Percentiles rank a stretch among this genome's conserved stretches.
phyloP scores from a whole-genome alignment of 306 rosid species.

The Lathyrus oleraceus region DNA sequence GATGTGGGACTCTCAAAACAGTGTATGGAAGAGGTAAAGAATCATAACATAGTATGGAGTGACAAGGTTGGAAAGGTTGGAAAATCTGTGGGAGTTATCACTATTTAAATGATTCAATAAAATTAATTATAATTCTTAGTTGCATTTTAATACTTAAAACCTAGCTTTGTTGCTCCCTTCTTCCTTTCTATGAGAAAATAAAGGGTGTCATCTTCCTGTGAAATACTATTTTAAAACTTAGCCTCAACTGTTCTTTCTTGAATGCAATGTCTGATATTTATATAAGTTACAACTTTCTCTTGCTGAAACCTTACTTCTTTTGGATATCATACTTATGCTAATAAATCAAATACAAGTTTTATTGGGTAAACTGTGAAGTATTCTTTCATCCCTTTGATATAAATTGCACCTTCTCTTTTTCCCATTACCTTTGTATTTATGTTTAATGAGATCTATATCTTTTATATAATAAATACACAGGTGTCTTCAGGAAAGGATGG shows the following conservation, averaged over 20 bases:
- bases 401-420: slow-evolving; percentile 7
- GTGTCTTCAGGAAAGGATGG: slow-evolving; percentile 58
- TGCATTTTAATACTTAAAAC: slow-evolving; percentile 6
- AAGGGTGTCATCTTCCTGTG: slow-evolving; percentile 12
- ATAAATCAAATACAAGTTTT: slow-evolving; percentile 3
- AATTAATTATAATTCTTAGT: slow-evolving; percentile 7
- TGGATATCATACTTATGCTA: neutral
- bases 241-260: neutral
- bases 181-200: slow-evolving; percentile 7
- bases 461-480: slow-evolving; percentile 44
- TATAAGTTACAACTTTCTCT: slow-evolving; percentile 9
- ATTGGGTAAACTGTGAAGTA: neutral
- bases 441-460: slow-evolving; percentile 4
- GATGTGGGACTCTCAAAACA: no score
- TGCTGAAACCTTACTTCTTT: slow-evolving; percentile 4
- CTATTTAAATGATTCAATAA: neutral
- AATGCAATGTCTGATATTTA: neutral
- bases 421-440: neutral
- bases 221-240: slow-evolving; percentile 5
- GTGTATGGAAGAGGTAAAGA: slow-evolving; percentile 20
- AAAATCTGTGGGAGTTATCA: slow-evolving; percentile 1
- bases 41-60: slow-evolving; percentile 11
- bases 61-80: neutral
- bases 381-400: neutral
- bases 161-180: slow-evolving; percentile 21